These are phyloP conservation scores for Hamigera avellanea DNA, from an alignment of 495 filamentous ascomycete genomes.

Conservation along the genomic window DNA sequence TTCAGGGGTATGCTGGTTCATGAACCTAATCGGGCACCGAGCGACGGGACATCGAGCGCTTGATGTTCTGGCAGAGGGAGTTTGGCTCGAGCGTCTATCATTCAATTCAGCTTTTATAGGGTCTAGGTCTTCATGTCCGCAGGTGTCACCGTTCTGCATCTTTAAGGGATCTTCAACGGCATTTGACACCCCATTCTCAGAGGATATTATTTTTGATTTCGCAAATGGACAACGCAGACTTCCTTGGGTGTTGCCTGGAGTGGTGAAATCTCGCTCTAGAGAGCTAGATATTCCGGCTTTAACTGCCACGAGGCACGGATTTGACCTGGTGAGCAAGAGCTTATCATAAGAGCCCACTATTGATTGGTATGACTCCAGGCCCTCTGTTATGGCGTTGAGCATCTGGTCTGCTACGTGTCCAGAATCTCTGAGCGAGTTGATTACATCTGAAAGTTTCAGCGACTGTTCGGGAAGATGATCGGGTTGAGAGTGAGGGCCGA, in stretches of 20 bases:
- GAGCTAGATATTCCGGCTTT: conserved; percentile 20
- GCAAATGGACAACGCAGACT: conserved; percentile 35
- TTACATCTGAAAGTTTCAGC: conserved; percentile 31
- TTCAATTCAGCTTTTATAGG: conserved; percentile 34
- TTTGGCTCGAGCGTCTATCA: conserved; percentile 25
- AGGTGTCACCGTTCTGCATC: conserved; percentile 18
- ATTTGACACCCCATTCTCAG: conserved; percentile 17
- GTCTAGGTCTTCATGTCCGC: conserved; percentile 27
- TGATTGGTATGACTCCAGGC: conserved; percentile 29
- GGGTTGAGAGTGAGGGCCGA: conserved; percentile 7
- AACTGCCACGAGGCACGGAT: conserved; percentile 27
- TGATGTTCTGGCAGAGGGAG: conserved; percentile 38
- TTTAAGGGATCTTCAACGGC: conserved; percentile 17
- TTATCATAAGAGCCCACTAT: conserved; percentile 19
- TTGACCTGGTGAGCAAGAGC: conserved; percentile 15
- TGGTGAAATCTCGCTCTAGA: conserved; percentile 36
- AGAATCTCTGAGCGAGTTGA: conserved; percentile 31
- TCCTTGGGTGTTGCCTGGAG: conserved; percentile 29
- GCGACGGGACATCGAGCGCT: conserved; percentile 64
- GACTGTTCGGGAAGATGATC: conserved; percentile 10
- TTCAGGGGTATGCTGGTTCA: conserved; percentile 82
- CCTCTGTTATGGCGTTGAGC: conserved; percentile 25
- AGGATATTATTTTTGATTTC: conserved; percentile 18
- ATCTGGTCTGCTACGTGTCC: conserved; percentile 33
- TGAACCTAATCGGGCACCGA: conserved; percentile 78